These are phyloP conservation scores for Oemleria cerasiformis DNA, from an alignment of 306 rosid genomes.

Conservation along the genomic window DNA sequence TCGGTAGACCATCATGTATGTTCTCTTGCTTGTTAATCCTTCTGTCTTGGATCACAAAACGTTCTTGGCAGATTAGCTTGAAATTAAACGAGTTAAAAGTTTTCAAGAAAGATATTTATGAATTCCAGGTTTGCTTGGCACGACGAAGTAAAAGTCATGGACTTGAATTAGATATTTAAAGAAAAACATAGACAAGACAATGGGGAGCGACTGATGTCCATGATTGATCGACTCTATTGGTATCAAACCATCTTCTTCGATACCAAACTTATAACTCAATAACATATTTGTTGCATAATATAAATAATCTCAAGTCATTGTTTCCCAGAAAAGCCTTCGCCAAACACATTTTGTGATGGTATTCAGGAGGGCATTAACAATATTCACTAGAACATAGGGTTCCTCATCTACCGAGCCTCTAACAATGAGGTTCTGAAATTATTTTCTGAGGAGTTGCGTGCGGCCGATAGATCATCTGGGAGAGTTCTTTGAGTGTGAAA, in stretches of 20 bases:
- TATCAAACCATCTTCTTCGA: too few species aligned
- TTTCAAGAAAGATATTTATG: too few species aligned
- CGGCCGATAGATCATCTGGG: not conserved
- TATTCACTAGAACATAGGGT: not conserved
- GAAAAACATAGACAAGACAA: too few species aligned
- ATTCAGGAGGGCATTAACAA: not conserved
- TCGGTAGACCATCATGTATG: conserved; percentile 4
- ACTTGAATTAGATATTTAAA: too few species aligned
- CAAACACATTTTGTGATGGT: not conserved
- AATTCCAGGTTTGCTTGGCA: too few species aligned
- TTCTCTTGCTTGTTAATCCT: not conserved
- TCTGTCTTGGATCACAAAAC: not conserved
- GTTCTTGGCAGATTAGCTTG: not conserved
- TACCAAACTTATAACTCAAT: too few species aligned
- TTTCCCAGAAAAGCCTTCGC: not conserved
- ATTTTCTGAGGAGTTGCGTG: not conserved
- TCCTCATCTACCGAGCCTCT: conserved; percentile 11
- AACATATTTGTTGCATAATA: too few species aligned
- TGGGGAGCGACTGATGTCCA: too few species aligned
- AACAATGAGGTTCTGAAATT: not conserved
- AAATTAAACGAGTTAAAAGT: too few species aligned
- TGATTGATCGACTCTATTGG: too few species aligned
- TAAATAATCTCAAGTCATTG: not conserved
- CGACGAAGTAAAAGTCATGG: too few species aligned
- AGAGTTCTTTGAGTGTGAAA: conserved; percentile 1